Evolutionary conservation across 176 grass and related monocot species (phyloP).

Genomic region (Neostapfia colusana): DNA sequence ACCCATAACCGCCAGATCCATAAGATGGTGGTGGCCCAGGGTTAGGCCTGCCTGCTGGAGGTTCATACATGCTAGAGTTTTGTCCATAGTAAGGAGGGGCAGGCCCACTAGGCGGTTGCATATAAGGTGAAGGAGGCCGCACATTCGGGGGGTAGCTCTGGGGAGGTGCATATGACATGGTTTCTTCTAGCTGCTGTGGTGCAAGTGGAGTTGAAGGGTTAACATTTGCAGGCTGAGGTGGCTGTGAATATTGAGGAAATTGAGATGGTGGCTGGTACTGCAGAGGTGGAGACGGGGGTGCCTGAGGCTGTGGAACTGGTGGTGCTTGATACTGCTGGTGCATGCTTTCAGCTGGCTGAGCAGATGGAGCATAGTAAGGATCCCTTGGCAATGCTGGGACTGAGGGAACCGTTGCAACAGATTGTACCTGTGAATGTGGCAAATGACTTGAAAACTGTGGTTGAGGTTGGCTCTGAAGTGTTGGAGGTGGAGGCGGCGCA

Average conservation of each 20-base stretch:
- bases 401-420: constrained; percentile 34
- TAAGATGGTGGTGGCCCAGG: constrained; percentile 53
- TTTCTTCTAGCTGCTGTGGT: constrained; percentile 61
- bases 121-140: constrained; percentile 55
- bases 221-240: constrained; percentile 34
- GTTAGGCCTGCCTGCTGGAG: constrained; percentile 45
- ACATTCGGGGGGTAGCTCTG: constrained; percentile 59
- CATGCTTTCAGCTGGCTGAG: constrained; percentile 49
- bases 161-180: constrained; percentile 50
- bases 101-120: constrained; percentile 53
- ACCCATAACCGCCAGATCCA: constrained; percentile 54
- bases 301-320: constrained; percentile 43
- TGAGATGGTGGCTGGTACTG: constrained; percentile 53
- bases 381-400: constrained; percentile 44
- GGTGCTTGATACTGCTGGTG: constrained; percentile 66
- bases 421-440: constrained; percentile 46
- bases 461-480: constrained; percentile 48
- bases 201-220: constrained; percentile 46
- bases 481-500: constrained; percentile 56
- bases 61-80: constrained; percentile 56
- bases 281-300: constrained; percentile 35
- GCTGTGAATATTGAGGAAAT: constrained; percentile 57
- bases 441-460: constrained; percentile 42
- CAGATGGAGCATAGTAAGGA: constrained; percentile 47
- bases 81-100: constrained; percentile 66